These are phyloP conservation scores for Cercophora newfieldiana DNA, from an alignment of 495 filamentous ascomycete species.

Conservation along the genomic window DNA sequence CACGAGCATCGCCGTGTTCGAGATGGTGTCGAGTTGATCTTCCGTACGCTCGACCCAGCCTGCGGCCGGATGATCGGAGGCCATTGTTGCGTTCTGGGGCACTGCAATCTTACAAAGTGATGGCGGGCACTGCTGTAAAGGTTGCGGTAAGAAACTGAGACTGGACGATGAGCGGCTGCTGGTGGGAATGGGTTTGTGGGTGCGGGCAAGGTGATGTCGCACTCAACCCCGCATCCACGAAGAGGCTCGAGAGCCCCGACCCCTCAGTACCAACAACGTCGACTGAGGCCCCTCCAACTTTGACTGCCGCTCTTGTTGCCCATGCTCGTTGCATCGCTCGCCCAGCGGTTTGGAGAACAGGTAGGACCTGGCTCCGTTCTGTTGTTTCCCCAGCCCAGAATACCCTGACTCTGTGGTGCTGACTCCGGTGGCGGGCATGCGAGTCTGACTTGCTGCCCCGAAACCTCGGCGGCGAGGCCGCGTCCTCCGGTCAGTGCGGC, in stretches of 20 bases:
- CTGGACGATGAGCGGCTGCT: background rate
- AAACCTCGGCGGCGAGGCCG: background rate
- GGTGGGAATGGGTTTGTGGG: background rate
- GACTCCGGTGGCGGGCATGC: background rate
- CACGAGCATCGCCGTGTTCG: constrained; percentile 10
- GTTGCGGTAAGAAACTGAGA: background rate
- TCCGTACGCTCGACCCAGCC: background rate
- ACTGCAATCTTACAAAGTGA: background rate
- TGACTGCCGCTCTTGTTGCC: background rate
- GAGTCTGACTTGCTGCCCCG: background rate
- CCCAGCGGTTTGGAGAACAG: background rate
- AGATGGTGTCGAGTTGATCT: constrained; percentile 3
- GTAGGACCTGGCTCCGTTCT: background rate
- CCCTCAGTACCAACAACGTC: background rate
- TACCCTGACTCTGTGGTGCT: background rate
- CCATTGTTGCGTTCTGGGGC: background rate
- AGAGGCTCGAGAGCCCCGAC: constrained; percentile 30
- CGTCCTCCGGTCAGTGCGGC: constrained; percentile 19
- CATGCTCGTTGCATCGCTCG: background rate
- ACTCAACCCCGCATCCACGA: constrained; percentile 28
- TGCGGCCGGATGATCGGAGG: constrained; percentile 4
- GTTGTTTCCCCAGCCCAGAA: background rate
- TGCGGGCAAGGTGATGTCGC: background rate
- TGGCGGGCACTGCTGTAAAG: background rate
- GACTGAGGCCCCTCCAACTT: background rate